Conservation (phyloP, 2,329 filamentous ascomycete species). For the Pseudogymnoascus sp. region DNA sequence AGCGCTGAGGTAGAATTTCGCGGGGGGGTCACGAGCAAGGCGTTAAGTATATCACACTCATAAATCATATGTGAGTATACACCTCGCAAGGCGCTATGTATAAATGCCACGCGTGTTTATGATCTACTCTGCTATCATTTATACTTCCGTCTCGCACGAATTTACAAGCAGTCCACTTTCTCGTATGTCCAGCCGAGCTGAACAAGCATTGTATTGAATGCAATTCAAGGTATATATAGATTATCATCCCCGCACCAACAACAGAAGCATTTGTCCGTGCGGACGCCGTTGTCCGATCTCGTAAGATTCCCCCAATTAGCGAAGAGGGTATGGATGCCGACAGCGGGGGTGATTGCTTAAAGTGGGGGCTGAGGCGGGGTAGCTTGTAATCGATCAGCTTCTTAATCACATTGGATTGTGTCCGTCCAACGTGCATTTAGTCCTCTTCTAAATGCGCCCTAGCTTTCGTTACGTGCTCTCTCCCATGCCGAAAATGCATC, state of each 20-base stretch:
- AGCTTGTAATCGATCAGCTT: neutral
- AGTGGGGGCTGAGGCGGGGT: neutral
- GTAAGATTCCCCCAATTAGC: neutral
- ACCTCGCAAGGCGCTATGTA: too few species aligned
- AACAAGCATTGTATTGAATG: neutral
- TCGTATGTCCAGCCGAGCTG: too few species aligned
- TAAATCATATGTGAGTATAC: too few species aligned
- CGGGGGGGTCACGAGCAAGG: too few species aligned
- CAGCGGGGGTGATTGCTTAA: too few species aligned
- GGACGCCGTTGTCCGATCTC: neutral
- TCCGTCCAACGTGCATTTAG: neutral
- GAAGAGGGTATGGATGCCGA: neutral
- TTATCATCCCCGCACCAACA: neutral
- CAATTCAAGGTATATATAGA: neutral
- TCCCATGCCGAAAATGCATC: neutral
- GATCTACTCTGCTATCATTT: too few species aligned
- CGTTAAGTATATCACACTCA: too few species aligned
- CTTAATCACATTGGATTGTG: neutral
- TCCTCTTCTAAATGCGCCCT: neutral
- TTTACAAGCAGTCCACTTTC: too few species aligned
- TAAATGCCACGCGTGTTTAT: too few species aligned
- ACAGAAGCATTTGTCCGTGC: neutral
- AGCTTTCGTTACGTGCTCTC: neutral
- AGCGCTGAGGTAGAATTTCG: too few species aligned
- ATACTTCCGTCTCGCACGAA: too few species aligned